Percentiles rank a stretch among this genome's conserved stretches.
These are phyloP conservation scores for Ophiognomonia clavigignenti-juglandacearum DNA, from an alignment of 2,329 filamentous ascomycete species.

Conservation along the genomic window DNA sequence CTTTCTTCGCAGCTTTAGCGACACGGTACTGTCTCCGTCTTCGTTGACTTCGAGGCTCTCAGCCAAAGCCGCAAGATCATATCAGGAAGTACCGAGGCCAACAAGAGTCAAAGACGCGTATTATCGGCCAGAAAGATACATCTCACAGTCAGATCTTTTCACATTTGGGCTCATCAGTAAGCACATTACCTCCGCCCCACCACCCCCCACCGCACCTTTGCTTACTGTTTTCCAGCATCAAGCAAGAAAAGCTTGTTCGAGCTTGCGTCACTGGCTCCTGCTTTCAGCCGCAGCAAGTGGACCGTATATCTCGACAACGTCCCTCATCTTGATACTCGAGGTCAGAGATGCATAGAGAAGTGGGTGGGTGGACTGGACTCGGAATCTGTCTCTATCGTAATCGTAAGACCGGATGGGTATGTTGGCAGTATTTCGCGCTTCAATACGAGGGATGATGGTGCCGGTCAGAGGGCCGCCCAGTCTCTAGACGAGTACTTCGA, in stretches of 20 bases:
- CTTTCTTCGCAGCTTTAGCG: slow-evolving; percentile 29
- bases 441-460: slow-evolving; percentile 33
- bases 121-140: slow-evolving; percentile 63
- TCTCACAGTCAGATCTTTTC: slow-evolving; percentile 60
- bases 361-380: slow-evolving; percentile 58
- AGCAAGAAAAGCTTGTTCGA: slow-evolving; percentile 54
- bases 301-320: slow-evolving; percentile 68
- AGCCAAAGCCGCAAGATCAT: slow-evolving; percentile 55
- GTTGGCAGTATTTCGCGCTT: slow-evolving; percentile 56
- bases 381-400: slow-evolving; percentile 57
- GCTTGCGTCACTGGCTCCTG: slow-evolving; percentile 56
- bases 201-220: not conserved
- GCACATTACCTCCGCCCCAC: slow-evolving; percentile 22
- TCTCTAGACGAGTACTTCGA: slow-evolving; percentile 52
- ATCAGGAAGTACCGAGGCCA: slow-evolving; percentile 52
- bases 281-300: slow-evolving; percentile 62
- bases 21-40: slow-evolving; percentile 41
- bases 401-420: slow-evolving; percentile 70
- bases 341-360: slow-evolving; percentile 56
- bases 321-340: slow-evolving; percentile 47
- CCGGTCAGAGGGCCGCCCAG: slow-evolving; percentile 36
- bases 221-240: slow-evolving; percentile 5
- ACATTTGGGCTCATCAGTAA: slow-evolving; percentile 65
- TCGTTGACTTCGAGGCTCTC: slow-evolving; percentile 58
- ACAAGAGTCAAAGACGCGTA: slow-evolving; percentile 60